Base-by-base conservation (phyloP, 139 green algal species). In the Klebsormidium nitens region DNA sequence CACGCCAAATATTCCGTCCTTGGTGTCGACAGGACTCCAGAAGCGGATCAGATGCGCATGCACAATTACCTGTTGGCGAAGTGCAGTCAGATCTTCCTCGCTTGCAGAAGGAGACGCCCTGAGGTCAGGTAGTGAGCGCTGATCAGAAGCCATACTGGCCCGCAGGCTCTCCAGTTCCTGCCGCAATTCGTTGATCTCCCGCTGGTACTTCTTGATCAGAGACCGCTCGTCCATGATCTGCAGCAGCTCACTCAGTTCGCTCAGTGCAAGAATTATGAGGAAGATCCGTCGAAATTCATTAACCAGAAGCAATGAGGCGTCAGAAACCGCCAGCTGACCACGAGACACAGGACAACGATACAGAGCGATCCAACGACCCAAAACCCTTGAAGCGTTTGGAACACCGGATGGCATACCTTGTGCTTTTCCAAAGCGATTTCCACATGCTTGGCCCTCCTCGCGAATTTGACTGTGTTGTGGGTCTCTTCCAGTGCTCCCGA, bases 401-500 rank as follows among this genome's bases (percentile, higher is more conserved):
- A 2, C n/a, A n/a, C 8, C 36, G 28, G 34, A 36, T 73, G 56
- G 1, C 52, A 19, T 11, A 84, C 67, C 52, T 74, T 59, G 17
- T 71, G 55, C 36, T 59, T 39, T 35, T 86, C 55, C 5, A 64
- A 63, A n/a, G 37, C 36, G 49, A 88, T 71, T 44, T 87, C 73
- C n/a, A 94, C 80, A 64, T 88, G 85, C 81, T 96, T 96, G 46
- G 91, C 91, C 0, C 92, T 75, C 28, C 81, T 79, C n/a, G 92
- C 92, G 82, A 97, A 97, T 69, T 96, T 96, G 71, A 97, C 88
- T n/a, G 92, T 97, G 86, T 97, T 97, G 75, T 93, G 82, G 0
- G 92, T 97, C 81, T 97, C 92, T 66, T 96, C 90, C 3, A 82
- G 71, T 79, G 95, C 87, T 1, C 76, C 83, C 6, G 76, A 85